These are phyloP conservation scores for Chlorella sp. DNA, from an alignment of 139 green algal genomes.

Conservation along the genomic window DNA sequence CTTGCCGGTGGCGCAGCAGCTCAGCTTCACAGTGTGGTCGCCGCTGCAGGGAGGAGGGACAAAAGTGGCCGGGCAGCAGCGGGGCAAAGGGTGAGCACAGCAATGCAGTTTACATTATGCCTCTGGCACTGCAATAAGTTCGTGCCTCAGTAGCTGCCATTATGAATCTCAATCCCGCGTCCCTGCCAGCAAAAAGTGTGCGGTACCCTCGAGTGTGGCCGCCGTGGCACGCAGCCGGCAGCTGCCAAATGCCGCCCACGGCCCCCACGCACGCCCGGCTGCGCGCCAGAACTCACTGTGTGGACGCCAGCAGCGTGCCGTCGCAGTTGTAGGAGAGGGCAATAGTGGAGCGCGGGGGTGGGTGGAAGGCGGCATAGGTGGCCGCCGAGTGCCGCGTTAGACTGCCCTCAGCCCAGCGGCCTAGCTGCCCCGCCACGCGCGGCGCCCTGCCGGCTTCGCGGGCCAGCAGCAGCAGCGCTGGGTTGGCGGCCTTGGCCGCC, in stretches of 20 bases:
- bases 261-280: no score
- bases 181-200: no score
- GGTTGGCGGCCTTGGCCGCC: background rate
- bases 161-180: no score
- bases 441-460: conserved; percentile 9
- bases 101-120: no score
- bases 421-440: background rate
- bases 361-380: conserved; percentile 70
- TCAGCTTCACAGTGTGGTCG: conserved; percentile 95
- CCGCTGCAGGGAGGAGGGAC: conserved; percentile 64
- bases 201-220: no score
- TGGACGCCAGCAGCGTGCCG: conserved; percentile 82
- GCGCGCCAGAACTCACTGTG: conserved; percentile 73
- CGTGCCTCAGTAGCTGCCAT: background rate
- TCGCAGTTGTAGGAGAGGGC: conserved; percentile 84
- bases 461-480: conserved; percentile 19
- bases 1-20: conserved; percentile 60
- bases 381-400: conserved; percentile 35
- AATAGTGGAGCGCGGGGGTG: conserved; percentile 88
- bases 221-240: no score
- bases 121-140: background rate
- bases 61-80: no score
- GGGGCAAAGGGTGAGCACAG: no score
- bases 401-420: conserved; percentile 37
- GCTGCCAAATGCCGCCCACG: no score